Conservation (phyloP, 148 eudicot species). For the Linanthus parryae region DNA sequence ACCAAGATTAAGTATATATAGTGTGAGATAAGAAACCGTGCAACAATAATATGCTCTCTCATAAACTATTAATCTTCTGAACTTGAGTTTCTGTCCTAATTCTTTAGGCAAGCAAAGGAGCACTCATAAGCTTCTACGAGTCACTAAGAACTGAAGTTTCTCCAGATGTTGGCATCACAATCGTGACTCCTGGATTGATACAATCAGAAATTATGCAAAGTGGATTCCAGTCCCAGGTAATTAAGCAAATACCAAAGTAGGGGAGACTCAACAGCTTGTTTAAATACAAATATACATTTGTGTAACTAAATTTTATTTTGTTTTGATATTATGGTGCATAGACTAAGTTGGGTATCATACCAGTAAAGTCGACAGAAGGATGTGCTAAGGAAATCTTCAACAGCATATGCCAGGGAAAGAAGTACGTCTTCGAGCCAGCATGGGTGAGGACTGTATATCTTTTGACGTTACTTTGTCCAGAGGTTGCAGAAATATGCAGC, state of each 20-base stretch:
- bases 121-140: constrained; percentile 43
- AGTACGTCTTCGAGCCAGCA: constrained; percentile 25
- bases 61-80: neutral
- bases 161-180: constrained; percentile 35
- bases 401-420: constrained; percentile 22
- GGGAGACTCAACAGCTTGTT: constrained; percentile 14
- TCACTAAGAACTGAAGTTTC: constrained; percentile 46
- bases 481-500: constrained; percentile 32
- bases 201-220: constrained; percentile 51
- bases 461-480: constrained; percentile 31
- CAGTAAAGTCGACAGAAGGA: constrained; percentile 23
- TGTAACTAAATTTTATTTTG: neutral
- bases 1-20: constrained; percentile 43
- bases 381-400: constrained; percentile 28
- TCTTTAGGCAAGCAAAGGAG: constrained; percentile 65
- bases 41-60: neutral
- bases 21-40: constrained; percentile 14
- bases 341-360: constrained; percentile 25
- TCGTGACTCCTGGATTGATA: constrained; percentile 46
- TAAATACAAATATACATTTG: neutral
- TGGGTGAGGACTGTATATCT: constrained; percentile 23
- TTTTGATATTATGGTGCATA: constrained; percentile 3
- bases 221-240: too few relatives aligned
- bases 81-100: neutral
- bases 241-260: too few relatives aligned